Conservation (phyloP, 768 basidiomycete genomes). For the Hysterangium stoloniferum region DNA sequence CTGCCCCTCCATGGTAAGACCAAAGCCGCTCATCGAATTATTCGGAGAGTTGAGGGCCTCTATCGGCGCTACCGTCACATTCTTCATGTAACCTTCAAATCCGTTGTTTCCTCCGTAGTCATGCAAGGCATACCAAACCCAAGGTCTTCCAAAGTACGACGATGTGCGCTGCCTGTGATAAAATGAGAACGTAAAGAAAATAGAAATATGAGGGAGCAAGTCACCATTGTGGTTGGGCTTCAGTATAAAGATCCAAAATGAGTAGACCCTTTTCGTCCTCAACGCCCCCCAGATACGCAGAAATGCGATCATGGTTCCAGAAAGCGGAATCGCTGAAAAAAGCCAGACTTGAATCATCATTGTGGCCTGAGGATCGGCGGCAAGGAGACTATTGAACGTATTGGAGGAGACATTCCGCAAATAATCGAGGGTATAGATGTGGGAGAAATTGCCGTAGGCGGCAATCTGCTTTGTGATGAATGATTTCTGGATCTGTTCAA, state of each 20-base stretch:
- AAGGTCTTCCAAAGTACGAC: slow-evolving; percentile 32
- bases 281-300: slow-evolving; percentile 33
- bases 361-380: slow-evolving; percentile 31
- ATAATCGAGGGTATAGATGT: slow-evolving; percentile 36
- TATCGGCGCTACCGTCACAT: slow-evolving; percentile 26
- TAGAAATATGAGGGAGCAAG: no score
- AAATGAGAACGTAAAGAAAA: no score
- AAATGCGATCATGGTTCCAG: slow-evolving; percentile 33
- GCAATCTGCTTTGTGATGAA: slow-evolving; percentile 32
- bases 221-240: slow-evolving; percentile 35
- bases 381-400: slow-evolving; percentile 30
- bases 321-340: slow-evolving; percentile 28
- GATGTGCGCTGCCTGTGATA: slow-evolving; percentile 23
- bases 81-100: slow-evolving; percentile 30
- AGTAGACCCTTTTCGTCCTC: slow-evolving; percentile 31
- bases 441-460: slow-evolving; percentile 31
- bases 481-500: slow-evolving; percentile 27
- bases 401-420: slow-evolving; percentile 26
- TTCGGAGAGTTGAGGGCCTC: slow-evolving; percentile 24
- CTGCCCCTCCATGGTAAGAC: slow-evolving; percentile 32
- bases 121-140: slow-evolving; percentile 37
- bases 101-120: slow-evolving; percentile 33
- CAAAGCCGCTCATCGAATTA: slow-evolving; percentile 31
- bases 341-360: slow-evolving; percentile 40
- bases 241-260: slow-evolving; percentile 34